These are phyloP conservation scores for Amesomyces nigricolor DNA, from an alignment of 2,329 filamentous ascomycete genomes.

Conservation along the genomic window DNA sequence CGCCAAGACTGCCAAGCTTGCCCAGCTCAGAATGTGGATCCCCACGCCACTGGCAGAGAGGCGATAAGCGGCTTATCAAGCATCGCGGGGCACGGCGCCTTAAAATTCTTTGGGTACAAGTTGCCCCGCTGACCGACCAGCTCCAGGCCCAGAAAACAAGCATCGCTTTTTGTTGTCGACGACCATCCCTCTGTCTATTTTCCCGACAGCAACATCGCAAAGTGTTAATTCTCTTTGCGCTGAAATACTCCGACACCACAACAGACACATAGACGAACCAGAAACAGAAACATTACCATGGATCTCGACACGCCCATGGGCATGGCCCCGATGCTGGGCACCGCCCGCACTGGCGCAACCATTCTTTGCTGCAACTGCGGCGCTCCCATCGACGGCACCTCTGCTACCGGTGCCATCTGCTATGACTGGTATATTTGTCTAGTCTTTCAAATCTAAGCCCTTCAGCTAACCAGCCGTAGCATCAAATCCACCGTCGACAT, in stretches of 20 bases:
- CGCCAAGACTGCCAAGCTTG: background rate
- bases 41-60: background rate
- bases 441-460: background rate
- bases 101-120: slow-evolving; percentile 22
- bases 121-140: slow-evolving; percentile 19
- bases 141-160: background rate
- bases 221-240: background rate
- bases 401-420: slow-evolving; percentile 79
- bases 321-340: slow-evolving; percentile 26
- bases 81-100: slow-evolving; percentile 25
- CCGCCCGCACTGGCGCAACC: slow-evolving; percentile 30
- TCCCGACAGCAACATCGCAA: background rate
- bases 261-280: background rate
- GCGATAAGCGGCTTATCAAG: slow-evolving; percentile 28
- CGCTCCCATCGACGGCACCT: slow-evolving; percentile 88
- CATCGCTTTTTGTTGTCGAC: background rate
- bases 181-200: background rate
- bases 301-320: slow-evolving; percentile 31
- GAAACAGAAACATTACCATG: slow-evolving; percentile 20
- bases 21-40: background rate
- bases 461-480: slow-evolving; percentile 17
- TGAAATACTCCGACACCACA: background rate
- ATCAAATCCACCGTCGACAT: slow-evolving; percentile 93
- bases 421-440: slow-evolving; percentile 61
- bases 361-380: slow-evolving; percentile 98